These are phyloP conservation scores for Tremella yokohamensis DNA, from an alignment of 768 basidiomycete species.

Conservation along the genomic window DNA sequence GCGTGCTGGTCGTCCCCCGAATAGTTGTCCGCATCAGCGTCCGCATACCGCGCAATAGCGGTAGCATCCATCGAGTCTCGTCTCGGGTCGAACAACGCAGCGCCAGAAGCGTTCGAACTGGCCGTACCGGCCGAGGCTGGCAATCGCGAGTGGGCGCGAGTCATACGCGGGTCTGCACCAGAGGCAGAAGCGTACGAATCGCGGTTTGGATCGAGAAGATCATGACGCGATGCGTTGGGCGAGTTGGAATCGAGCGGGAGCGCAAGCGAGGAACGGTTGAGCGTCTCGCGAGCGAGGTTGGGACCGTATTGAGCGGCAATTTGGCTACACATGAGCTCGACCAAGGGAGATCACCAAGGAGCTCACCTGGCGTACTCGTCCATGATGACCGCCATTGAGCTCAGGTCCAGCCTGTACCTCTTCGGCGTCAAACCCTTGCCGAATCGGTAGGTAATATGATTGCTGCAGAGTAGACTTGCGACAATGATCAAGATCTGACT, in stretches of 20 bases:
- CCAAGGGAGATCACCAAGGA: neutral
- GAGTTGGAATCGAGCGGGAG: neutral
- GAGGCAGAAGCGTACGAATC: constrained; percentile 6
- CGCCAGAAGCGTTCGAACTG: neutral
- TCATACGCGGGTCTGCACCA: neutral
- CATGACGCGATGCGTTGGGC: neutral
- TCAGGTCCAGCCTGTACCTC: constrained; percentile 69
- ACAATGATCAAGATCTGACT: constrained; percentile 65
- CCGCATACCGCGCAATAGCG: neutral
- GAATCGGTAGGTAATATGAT: constrained; percentile 81
- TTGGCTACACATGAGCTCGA: constrained; percentile 55
- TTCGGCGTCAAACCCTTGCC: constrained; percentile 86
- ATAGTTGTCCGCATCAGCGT: constrained; percentile 5
- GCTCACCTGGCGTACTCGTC: constrained; percentile 72
- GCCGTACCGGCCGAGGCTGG: neutral
- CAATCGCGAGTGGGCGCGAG: neutral
- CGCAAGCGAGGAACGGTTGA: constrained; percentile 59
- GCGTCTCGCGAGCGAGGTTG: constrained; percentile 61
- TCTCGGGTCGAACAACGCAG: constrained; percentile 1
- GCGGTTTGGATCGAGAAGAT: neutral
- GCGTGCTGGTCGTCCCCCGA: neutral
- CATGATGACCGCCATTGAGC: constrained; percentile 76
- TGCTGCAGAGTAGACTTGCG: constrained; percentile 66
- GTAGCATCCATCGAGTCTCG: constrained; percentile 2
- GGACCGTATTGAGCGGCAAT: constrained; percentile 70